Conservation (phyloP, 2,329 filamentous ascomycete genomes). For the Boeremia exigua region DNA sequence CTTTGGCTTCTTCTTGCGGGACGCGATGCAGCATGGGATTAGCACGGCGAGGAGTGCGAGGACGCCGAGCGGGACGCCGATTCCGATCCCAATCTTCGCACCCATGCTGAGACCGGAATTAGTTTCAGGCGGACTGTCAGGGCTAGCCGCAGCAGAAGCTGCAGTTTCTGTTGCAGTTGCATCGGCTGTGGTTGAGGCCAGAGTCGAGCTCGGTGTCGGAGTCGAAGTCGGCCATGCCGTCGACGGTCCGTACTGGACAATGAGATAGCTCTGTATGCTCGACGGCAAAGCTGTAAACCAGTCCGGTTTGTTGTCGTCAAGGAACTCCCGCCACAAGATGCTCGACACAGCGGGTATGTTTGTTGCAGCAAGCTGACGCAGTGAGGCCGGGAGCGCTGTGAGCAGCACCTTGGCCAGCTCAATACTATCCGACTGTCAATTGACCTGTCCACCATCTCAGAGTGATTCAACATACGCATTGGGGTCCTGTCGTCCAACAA, state of each 20-base stretch:
- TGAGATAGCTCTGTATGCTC: constrained; percentile 44
- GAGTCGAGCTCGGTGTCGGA: constrained; percentile 16
- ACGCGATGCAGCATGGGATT: constrained; percentile 35
- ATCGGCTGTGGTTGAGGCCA: constrained; percentile 6
- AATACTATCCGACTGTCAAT: constrained; percentile 32
- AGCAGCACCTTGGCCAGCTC: constrained; percentile 43
- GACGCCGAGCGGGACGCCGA: constrained; percentile 62
- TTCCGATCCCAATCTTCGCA: constrained; percentile 44
- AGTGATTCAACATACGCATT: constrained; percentile 37
- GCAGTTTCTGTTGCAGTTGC: neutral
- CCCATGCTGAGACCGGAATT: constrained; percentile 28
- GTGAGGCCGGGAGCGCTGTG: constrained; percentile 43
- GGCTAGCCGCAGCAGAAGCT: constrained; percentile 20
- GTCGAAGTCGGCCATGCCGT: constrained; percentile 34
- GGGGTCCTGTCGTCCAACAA: constrained; percentile 29
- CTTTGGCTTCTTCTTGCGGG: constrained; percentile 33
- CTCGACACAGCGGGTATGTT: constrained; percentile 45
- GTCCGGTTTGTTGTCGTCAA: constrained; percentile 40
- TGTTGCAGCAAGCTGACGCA: constrained; percentile 44
- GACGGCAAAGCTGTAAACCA: constrained; percentile 44
- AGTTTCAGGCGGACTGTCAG: constrained; percentile 25
- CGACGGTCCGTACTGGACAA: constrained; percentile 40
- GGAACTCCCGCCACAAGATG: constrained; percentile 43
- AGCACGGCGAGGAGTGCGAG: constrained; percentile 55
- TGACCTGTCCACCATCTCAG: neutral